Evolutionary conservation across 2,329 filamentous ascomycete species (phyloP).

Genomic region (Penicillium sp.): DNA sequence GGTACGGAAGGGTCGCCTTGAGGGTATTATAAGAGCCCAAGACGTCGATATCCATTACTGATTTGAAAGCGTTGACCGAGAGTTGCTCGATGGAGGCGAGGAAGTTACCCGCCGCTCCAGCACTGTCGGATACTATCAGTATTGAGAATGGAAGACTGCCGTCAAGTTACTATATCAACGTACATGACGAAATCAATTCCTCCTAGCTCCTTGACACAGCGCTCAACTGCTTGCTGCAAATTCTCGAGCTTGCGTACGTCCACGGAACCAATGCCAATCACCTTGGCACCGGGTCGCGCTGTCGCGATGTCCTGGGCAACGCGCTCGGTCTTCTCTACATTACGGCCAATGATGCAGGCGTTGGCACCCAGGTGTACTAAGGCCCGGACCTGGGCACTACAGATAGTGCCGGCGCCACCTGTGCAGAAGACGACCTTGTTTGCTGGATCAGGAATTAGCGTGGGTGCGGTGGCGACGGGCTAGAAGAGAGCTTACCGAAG

Average conservation of each 20-base stretch:
- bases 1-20: slow-evolving; percentile 78
- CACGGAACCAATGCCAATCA: slow-evolving; percentile 69
- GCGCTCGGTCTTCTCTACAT: slow-evolving; percentile 73
- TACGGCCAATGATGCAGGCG: slow-evolving; percentile 87
- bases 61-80: slow-evolving; percentile 81
- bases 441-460: slow-evolving; percentile 43
- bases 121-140: slow-evolving; percentile 44
- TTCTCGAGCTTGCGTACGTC: slow-evolving; percentile 65
- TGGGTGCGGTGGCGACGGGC: not conserved
- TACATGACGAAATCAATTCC: slow-evolving; percentile 88
- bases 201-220: slow-evolving; percentile 73
- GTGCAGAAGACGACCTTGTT: slow-evolving; percentile 91
- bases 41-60: slow-evolving; percentile 93
- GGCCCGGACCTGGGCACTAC: slow-evolving; percentile 84
- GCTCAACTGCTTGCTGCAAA: slow-evolving; percentile 64
- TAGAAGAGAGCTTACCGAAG: slow-evolving; percentile 53
- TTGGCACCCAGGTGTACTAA: slow-evolving; percentile 85
- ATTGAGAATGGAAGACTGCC: not conserved
- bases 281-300: slow-evolving; percentile 67
- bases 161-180: slow-evolving; percentile 19
- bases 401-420: slow-evolving; percentile 86
- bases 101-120: slow-evolving; percentile 93
- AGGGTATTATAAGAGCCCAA: slow-evolving; percentile 89
- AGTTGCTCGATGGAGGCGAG: slow-evolving; percentile 74
- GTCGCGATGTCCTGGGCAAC: slow-evolving; percentile 75